phyloP scores from a whole-genome alignment of 371 early-diverging fungal species.

The Lichtheimia corymbifera region DNA sequence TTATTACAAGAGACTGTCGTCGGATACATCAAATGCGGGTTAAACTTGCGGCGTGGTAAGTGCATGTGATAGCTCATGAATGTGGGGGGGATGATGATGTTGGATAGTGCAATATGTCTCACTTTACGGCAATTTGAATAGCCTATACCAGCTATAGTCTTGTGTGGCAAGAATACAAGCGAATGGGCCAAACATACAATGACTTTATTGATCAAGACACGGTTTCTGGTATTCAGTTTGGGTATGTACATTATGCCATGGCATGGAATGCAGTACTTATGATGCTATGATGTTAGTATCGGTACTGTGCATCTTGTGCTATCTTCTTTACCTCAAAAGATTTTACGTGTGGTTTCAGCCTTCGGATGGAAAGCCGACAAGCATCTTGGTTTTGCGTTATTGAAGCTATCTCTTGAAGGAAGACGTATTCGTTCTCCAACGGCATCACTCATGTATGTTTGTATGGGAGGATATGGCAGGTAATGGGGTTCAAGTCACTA shows the following conservation, averaged over 20 bases:
- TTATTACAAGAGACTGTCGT: constrained; percentile 61
- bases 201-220: constrained; percentile 54
- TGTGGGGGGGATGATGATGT: neutral
- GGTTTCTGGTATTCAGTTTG: constrained; percentile 55
- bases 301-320: constrained; percentile 66
- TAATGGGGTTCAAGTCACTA: neutral
- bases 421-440: constrained; percentile 63
- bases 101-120: neutral
- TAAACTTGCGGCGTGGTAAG: constrained; percentile 65
- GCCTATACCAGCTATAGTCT: constrained; percentile 53
- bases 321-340: constrained; percentile 61
- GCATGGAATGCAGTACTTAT: neutral
- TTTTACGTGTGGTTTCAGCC: constrained; percentile 60
- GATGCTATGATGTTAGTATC: constrained; percentile 34
- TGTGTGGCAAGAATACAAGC: constrained; percentile 57
- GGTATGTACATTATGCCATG: constrained; percentile 26
- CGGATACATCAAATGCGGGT: constrained; percentile 65
- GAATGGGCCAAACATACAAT: constrained; percentile 50
- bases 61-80: neutral
- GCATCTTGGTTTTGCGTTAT: constrained; percentile 61
- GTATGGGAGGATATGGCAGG: neutral
- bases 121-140: constrained; percentile 12
- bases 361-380: constrained; percentile 69
- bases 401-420: constrained; percentile 55
- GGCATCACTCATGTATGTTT: constrained; percentile 60